Evolutionary conservation across 306 rosid genomes (phyloP).

Genomic region (Hippophae tibetana): DNA sequence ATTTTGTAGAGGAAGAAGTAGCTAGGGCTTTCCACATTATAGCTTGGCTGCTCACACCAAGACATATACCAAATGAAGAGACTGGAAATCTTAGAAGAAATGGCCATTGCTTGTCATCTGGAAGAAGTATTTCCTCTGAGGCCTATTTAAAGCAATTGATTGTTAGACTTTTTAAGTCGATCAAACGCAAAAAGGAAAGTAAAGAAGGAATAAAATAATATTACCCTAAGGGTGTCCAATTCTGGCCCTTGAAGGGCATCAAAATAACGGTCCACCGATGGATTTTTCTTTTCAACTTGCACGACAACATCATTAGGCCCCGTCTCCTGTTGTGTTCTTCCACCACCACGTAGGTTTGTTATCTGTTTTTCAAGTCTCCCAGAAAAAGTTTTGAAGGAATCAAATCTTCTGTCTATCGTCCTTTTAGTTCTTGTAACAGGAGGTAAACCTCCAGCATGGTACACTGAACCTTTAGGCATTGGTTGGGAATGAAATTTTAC

Average conservation of each 20-base stretch:
- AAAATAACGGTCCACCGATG: constrained; percentile 56
- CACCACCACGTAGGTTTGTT: constrained; percentile 33
- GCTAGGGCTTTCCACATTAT: constrained; percentile 77
- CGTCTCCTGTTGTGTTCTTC: constrained; percentile 29
- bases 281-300: constrained; percentile 27
- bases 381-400: constrained; percentile 76
- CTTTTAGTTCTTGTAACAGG: constrained; percentile 26
- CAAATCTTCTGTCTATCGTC: constrained; percentile 50
- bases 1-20: constrained; percentile 46
- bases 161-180: too few relatives aligned
- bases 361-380: constrained; percentile 67
- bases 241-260: constrained; percentile 46
- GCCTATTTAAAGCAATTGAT: constrained; percentile 28
- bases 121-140: constrained; percentile 77
- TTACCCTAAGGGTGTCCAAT: not conserved
- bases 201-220: not conserved
- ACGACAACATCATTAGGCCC: constrained; percentile 16
- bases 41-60: constrained; percentile 89
- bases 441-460: not conserved
- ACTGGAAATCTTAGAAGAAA: constrained; percentile 72
- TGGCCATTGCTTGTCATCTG: constrained; percentile 69
- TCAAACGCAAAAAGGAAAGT: not conserved
- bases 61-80: constrained; percentile 74
- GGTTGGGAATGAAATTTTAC: constrained; percentile 66
- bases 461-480: constrained; percentile 25